Evolutionary conservation across 2,329 filamentous ascomycete species (phyloP).

Genomic region (Cordyceps cicadae): DNA sequence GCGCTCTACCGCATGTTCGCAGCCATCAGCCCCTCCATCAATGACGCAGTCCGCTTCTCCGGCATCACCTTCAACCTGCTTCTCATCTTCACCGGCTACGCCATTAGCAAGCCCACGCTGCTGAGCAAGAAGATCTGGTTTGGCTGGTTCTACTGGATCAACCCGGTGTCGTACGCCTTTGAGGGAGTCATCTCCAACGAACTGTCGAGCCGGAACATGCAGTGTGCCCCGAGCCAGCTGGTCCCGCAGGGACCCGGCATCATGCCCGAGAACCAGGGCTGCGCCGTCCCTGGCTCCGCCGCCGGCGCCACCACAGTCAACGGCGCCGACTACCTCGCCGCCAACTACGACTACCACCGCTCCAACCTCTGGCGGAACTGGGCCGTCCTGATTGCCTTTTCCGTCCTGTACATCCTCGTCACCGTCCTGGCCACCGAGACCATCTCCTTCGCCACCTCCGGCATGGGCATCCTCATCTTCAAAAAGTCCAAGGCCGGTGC

Average conservation of each 20-base stretch:
- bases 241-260: conserved; percentile 37
- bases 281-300: conserved; percentile 43
- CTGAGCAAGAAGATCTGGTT: conserved; percentile 58
- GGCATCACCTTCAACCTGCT: conserved; percentile 51
- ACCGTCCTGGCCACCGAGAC: conserved; percentile 60
- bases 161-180: conserved; percentile 57
- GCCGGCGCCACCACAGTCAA: conserved; percentile 37
- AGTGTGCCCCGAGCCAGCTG: conserved; percentile 35
- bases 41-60: conserved; percentile 53
- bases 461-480: conserved; percentile 63
- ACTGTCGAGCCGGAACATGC: conserved; percentile 44
- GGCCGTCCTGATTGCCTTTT: conserved; percentile 64
- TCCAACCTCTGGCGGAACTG: conserved; percentile 63
- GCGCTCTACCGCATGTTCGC: conserved; percentile 52
- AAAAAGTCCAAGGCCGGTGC: conserved; percentile 58
- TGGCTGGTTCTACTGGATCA: conserved; percentile 56
- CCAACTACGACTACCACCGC: conserved; percentile 45
- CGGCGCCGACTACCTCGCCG: conserved; percentile 45
- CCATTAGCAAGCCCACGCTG: conserved; percentile 47
- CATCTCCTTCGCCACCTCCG: conserved; percentile 52
- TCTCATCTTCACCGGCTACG: conserved; percentile 58
- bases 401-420: conserved; percentile 62
- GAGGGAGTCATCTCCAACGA: conserved; percentile 52
- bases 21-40: conserved; percentile 48
- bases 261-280: conserved; percentile 41